Evolutionary conservation across 768 basidiomycete genomes (phyloP), one percentile per base, ranked within the genome.

Genomic region (Termitomyces sp.): DNA sequence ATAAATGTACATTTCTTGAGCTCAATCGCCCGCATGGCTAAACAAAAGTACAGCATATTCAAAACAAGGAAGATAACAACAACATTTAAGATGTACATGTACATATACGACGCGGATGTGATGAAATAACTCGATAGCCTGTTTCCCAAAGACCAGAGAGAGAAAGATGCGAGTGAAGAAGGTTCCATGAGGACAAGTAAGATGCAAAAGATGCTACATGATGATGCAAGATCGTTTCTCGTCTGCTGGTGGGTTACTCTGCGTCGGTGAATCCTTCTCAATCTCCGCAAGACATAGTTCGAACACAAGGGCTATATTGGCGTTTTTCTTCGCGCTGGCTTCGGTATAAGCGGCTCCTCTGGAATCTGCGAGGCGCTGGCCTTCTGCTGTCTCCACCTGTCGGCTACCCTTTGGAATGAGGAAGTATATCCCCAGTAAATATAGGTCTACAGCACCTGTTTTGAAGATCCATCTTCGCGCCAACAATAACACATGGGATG

Each of bases 401-500:
- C 90, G 85, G 65, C 72, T 81, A 53, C 61, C n/a, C 61, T 58
- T 59, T 53, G 34, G 35, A 45, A 51, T 53, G 59, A 63, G 60
- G 29, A 57, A 62, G 35, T 19, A 50, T 47, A 37, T 49, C 54
- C 51, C 14, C 54, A 51, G 32, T 40, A 59, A 17, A 37, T 38
- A 25, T 57, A 62, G 23, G 49, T 52, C 43, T 16, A 45, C 77
- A 83, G 57, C 65, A 93, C 94, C 85, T 85, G 62, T 79, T 77
- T 45, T 81, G 75, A 61, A 96, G 75, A 73, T 98, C 95, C 25
- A 77, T 77, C 77, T 96, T 96, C 66, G 94, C 85, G 37, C 93
- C 95, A 56, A 95, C 94, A 57, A 96, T 86, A 40, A 97, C 92
- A 70, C 92, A 92, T 14, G 93, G 92, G 59, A 97, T 87, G 57